Conservation (phyloP, 1,284 basidiomycete genomes). For the Melampsora larici-populina region DNA sequence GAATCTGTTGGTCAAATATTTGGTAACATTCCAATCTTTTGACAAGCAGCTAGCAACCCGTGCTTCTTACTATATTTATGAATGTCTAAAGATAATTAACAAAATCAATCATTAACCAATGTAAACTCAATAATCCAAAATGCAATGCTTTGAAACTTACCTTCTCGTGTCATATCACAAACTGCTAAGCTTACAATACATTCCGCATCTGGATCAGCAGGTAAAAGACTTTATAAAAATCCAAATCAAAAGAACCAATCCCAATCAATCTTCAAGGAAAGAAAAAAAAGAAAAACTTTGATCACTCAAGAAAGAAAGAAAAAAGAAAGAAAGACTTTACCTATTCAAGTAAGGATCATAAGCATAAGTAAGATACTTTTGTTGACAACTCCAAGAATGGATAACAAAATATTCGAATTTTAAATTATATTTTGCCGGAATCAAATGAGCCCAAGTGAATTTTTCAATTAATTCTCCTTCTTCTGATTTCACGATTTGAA, state of each 20-base stretch:
- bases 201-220: conserved; percentile 31
- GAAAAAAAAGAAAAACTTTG: background rate
- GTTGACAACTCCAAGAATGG: conserved; percentile 42
- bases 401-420: conserved; percentile 33
- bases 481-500: conserved; percentile 30
- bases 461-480: conserved; percentile 26
- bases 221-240: conserved; percentile 29
- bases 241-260: background rate
- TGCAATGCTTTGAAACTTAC: background rate
- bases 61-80: background rate
- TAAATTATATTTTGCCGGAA: conserved; percentile 35
- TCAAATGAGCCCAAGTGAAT: conserved; percentile 18
- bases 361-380: conserved; percentile 29
- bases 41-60: conserved; percentile 5
- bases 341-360: conserved; percentile 42
- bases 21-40: conserved; percentile 10
- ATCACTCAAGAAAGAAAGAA: background rate
- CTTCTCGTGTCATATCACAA: conserved; percentile 41
- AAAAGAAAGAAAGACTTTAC: background rate
- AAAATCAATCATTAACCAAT: background rate
- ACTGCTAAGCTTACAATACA: conserved; percentile 42
- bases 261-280: background rate
- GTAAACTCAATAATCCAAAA: background rate
- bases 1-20: background rate
- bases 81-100: background rate